Evolutionary conservation across 768 basidiomycete genomes (phyloP).

Genomic region (Amanita polypyramis): DNA sequence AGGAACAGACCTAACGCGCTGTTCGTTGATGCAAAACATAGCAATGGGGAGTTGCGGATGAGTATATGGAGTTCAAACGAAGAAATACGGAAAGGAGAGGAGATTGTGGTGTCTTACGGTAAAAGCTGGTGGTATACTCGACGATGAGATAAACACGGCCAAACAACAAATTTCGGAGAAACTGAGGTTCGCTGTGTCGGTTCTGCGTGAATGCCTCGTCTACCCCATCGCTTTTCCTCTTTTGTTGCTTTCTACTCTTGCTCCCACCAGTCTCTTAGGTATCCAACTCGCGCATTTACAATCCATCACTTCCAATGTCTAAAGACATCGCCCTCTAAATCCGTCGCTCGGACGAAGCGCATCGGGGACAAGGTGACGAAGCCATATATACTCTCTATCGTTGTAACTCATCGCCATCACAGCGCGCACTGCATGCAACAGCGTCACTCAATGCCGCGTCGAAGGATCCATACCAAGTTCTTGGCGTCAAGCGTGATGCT

Average conservation of each 20-base stretch:
- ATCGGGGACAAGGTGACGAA: slow-evolving; percentile 28
- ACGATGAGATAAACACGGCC: slow-evolving; percentile 6
- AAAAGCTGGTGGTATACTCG: slow-evolving; percentile 74
- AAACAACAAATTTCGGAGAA: slow-evolving; percentile 26
- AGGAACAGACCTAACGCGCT: slow-evolving; percentile 54
- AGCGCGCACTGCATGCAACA: slow-evolving; percentile 77
- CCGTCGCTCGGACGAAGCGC: slow-evolving; percentile 16
- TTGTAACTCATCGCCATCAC: slow-evolving; percentile 14
- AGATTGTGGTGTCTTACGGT: slow-evolving; percentile 83
- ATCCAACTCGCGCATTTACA: slow-evolving; percentile 26
- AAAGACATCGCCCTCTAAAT: slow-evolving; percentile 8
- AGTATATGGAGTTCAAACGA: slow-evolving; percentile 57
- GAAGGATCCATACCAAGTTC: slow-evolving; percentile 85
- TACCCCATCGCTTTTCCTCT: slow-evolving; percentile 39
- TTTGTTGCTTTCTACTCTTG: slow-evolving; percentile 53
- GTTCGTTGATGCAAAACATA: slow-evolving; percentile 48
- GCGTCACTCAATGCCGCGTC: slow-evolving; percentile 37
- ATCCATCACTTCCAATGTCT: slow-evolving; percentile 28
- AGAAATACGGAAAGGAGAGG: slow-evolving; percentile 66
- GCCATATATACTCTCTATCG: slow-evolving; percentile 8
- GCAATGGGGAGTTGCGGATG: slow-evolving; percentile 61
- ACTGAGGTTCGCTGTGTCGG: background rate
- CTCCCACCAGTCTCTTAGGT: slow-evolving; percentile 24
- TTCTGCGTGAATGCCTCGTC: slow-evolving; percentile 22
- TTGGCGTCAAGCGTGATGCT: slow-evolving; percentile 83